Percentiles rank a stretch among this genome's conserved stretches.
phyloP scores from a whole-genome alignment of 2,329 filamentous ascomycete genomes.

The Stromatinia cepivora region DNA sequence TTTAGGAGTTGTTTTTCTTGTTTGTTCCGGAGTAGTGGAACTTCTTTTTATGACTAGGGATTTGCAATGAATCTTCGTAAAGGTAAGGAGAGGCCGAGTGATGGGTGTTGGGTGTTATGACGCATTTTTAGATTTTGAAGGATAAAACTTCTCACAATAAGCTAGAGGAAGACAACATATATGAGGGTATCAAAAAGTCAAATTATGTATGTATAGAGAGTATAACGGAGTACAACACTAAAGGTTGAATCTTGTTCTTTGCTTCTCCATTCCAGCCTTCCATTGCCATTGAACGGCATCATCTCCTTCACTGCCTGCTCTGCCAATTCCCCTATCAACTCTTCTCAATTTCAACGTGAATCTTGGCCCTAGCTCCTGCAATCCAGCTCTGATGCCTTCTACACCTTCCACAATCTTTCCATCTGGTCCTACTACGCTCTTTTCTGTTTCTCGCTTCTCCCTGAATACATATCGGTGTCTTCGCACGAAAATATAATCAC shows the following conservation, averaged over 20 bases:
- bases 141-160: too few species aligned
- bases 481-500: conserved; percentile 92
- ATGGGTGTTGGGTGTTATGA: neutral
- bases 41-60: neutral
- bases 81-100: neutral
- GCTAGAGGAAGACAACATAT: neutral
- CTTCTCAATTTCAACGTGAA: conserved; percentile 86
- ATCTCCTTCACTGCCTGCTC: conserved; percentile 59
- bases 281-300: conserved; percentile 75
- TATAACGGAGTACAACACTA: conserved; percentile 47
- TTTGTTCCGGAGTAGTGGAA: neutral
- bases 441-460: conserved; percentile 83
- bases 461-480: conserved; percentile 91
- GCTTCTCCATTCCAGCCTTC: conserved; percentile 94
- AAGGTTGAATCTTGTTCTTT: conserved; percentile 89
- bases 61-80: neutral
- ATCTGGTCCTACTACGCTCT: conserved; percentile 77
- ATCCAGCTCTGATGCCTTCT: conserved; percentile 78
- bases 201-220: conserved; percentile 29
- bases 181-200: conserved; percentile 34
- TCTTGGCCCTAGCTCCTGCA: conserved; percentile 86
- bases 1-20: neutral
- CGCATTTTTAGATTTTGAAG: neutral
- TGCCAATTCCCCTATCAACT: conserved; percentile 83
- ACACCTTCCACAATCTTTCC: conserved; percentile 82